These are phyloP conservation scores for Chlorella sp. DNA, from an alignment of 139 green algal genomes.

Conservation along the genomic window DNA sequence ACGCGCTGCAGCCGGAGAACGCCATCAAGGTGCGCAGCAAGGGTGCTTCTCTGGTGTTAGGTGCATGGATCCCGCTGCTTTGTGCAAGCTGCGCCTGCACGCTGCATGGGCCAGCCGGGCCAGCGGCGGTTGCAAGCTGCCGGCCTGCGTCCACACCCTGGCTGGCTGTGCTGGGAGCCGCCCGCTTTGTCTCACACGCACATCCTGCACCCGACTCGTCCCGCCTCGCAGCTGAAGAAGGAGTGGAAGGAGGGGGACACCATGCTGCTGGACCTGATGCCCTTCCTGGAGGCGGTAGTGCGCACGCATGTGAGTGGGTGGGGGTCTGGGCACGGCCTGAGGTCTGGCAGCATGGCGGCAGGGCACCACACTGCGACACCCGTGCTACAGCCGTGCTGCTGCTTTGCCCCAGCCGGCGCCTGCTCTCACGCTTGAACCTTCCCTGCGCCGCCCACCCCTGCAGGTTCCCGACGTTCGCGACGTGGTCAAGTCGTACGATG, in stretches of 20 bases:
- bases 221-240: slow-evolving; percentile 36
- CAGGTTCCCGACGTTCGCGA: slow-evolving; percentile 68
- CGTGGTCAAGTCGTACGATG: slow-evolving; percentile 83
- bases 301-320: slow-evolving; percentile 26
- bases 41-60: background rate
- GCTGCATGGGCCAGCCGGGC: background rate
- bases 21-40: slow-evolving; percentile 71
- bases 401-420: too few relatives aligned
- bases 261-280: slow-evolving; percentile 89
- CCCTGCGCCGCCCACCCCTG: too few relatives aligned
- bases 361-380: too few relatives aligned
- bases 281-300: slow-evolving; percentile 77
- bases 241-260: slow-evolving; percentile 72
- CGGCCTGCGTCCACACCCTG: background rate
- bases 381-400: too few relatives aligned
- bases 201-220: background rate
- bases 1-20: slow-evolving; percentile 89
- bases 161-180: background rate
- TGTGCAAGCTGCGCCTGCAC: background rate
- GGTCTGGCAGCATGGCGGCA: too few relatives aligned
- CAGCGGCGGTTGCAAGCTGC: background rate
- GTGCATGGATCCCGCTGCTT: background rate
- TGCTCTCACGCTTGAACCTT: too few relatives aligned
- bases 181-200: background rate
- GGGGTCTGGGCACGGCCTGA: too few relatives aligned